Evolutionary conservation across 139 green algal genomes (phyloP).

Genomic region (Auxenochlorella pyrenoidosa): DNA sequence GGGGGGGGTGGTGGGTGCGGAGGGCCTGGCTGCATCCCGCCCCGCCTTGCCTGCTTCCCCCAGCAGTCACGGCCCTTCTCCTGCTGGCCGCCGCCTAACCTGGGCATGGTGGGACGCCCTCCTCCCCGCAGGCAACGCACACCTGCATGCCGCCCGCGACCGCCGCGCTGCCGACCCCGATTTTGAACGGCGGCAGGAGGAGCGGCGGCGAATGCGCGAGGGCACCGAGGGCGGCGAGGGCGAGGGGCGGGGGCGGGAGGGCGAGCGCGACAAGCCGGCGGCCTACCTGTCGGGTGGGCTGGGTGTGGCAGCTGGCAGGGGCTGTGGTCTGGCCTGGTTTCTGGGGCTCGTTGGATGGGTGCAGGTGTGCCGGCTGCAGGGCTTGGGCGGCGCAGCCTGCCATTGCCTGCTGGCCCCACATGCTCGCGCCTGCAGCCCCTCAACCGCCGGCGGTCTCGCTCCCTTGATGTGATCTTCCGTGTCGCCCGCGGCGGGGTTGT

Average conservation of each 20-base stretch:
- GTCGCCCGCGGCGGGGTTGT: no score
- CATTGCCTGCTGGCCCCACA: background rate
- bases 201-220: constrained; percentile 29
- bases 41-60: background rate
- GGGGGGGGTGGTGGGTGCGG: no score
- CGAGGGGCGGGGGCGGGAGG: background rate
- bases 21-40: background rate
- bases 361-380: no score
- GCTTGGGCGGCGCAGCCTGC: no score
- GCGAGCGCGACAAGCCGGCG: background rate
- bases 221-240: background rate
- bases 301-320: background rate
- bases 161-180: constrained; percentile 9
- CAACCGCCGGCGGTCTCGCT: no score
- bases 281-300: constrained; percentile 16
- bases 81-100: no score
- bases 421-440: no score
- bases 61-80: no score
- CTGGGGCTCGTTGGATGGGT: no score
- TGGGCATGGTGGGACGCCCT: background rate
- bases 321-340: no score
- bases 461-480: no score
- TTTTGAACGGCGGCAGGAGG: constrained; percentile 20
- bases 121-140: constrained; percentile 56
- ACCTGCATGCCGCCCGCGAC: constrained; percentile 49